Base-by-base conservation (phyloP, 2,329 filamentous ascomycete genomes). In the Pyrenophora teres region DNA sequence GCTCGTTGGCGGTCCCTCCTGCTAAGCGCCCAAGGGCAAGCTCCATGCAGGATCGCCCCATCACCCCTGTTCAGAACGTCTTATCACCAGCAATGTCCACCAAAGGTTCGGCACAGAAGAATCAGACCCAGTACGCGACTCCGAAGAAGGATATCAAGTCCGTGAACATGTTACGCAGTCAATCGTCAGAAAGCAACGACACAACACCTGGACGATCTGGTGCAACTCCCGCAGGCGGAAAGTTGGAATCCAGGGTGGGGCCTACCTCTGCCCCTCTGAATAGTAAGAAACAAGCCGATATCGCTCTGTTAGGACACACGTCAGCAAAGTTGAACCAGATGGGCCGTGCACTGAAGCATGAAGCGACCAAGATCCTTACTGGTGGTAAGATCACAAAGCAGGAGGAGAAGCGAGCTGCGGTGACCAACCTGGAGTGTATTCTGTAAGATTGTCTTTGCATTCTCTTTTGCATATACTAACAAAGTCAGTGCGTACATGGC, bases 311-410 rank as follows among this genome's bases (percentile, higher is more conserved):
- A 54, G 70, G 71, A 6, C 63, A 70, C 1, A 69, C 73, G 16
- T 76, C 75, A 12, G 68, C 67, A 42, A 75, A 74, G 27, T 61
- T 77, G 37, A 75, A 77, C 32, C 66, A 62, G 3, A 68, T 77
- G 46, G 78, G 77, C 8, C 73, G 76, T 6, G 69, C 74, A 1
- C 64, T 80, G n/a, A 80, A 80, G 63, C 77, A 79, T 46, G 72
- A 76, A 41, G 71, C 73, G 2, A 68, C 73, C 35, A 74, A 72
- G 45, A 68, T 76, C 44, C 62, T 70, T 35, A 58, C 39, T 1
- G 62, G 65, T 6, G 61, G 57, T 9, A 62, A 66, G 30, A 43
- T 63, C 27, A 67, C 48, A 2, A 68, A 72, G 32, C 60, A 67
- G 16, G 72, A 76, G 21, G 61, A 67, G 37, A 73, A 74, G 57